Percentiles rank a stretch among this genome's conserved stretches.
Evolutionary conservation across 2,329 filamentous ascomycete genomes (phyloP).

Genomic region (Paramyrothecium roridum): DNA sequence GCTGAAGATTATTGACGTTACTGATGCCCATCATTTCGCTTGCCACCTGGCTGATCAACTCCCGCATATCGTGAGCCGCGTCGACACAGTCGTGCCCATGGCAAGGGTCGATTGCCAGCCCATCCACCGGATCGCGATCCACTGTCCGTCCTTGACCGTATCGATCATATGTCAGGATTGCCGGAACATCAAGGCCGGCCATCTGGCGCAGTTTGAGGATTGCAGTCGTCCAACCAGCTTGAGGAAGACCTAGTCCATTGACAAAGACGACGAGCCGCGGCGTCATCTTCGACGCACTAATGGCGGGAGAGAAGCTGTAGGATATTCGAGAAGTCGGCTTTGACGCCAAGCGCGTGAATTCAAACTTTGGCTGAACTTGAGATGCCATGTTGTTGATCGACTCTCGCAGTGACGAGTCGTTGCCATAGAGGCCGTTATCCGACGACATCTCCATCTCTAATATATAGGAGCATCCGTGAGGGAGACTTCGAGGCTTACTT

Average conservation of each 20-base stretch:
- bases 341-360: neutral
- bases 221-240: slow-evolving; percentile 9
- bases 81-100: slow-evolving; percentile 46
- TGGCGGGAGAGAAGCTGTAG: neutral
- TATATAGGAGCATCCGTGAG: too few species aligned
- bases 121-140: slow-evolving; percentile 43
- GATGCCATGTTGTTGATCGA: neutral
- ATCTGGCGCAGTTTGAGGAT: slow-evolving; percentile 8
- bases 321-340: neutral
- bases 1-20: neutral
- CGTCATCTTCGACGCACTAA: neutral
- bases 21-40: neutral
- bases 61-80: slow-evolving; percentile 19
- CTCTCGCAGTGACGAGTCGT: too few species aligned
- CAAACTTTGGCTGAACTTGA: neutral
- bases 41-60: slow-evolving; percentile 8
- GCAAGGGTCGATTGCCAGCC: slow-evolving; percentile 22
- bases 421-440: too few species aligned
- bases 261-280: slow-evolving; percentile 14
- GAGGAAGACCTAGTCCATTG: slow-evolving; percentile 17
- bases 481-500: too few species aligned
- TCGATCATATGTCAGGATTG: slow-evolving; percentile 53
- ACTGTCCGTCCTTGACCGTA: slow-evolving; percentile 49
- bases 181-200: slow-evolving; percentile 16
- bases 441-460: too few species aligned